Conservation (phyloP, 1,139 yeast genomes). For the Yarrowia galli region DNA sequence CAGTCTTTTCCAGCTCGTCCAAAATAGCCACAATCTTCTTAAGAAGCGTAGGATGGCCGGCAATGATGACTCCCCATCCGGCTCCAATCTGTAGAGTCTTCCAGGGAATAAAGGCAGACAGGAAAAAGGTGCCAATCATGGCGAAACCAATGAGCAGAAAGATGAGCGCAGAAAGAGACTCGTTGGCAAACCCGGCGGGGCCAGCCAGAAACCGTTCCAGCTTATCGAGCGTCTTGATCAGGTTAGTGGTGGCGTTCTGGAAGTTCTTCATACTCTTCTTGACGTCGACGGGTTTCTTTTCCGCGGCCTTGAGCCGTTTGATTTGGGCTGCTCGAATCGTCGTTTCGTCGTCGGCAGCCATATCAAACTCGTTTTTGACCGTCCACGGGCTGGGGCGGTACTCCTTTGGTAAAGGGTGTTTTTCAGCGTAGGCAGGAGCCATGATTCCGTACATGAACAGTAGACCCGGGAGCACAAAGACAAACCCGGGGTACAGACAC, state of each 20-base stretch:
- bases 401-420: slow-evolving; percentile 27
- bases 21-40: slow-evolving; percentile 20
- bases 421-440: slow-evolving; percentile 37
- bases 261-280: slow-evolving; percentile 52
- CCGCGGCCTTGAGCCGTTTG: slow-evolving; percentile 17
- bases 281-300: slow-evolving; percentile 35
- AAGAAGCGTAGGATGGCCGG: slow-evolving; percentile 33
- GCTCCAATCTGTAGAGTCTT: slow-evolving; percentile 32
- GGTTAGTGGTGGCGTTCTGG: slow-evolving; percentile 66
- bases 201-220: slow-evolving; percentile 66
- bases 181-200: slow-evolving; percentile 77
- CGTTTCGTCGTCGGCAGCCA: slow-evolving; percentile 28
- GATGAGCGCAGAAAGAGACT: slow-evolving; percentile 46
- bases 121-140: slow-evolving; percentile 26
- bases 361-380: slow-evolving; percentile 24
- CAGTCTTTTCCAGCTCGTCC: slow-evolving; percentile 25
- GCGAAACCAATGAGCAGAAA: slow-evolving; percentile 17
- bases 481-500: slow-evolving; percentile 28
- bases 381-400: slow-evolving; percentile 20
- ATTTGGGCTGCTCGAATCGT: slow-evolving; percentile 21
- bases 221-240: slow-evolving; percentile 60
- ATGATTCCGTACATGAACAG: slow-evolving; percentile 35
- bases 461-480: slow-evolving; percentile 23
- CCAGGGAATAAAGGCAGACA: slow-evolving; percentile 34
- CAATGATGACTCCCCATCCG: slow-evolving; percentile 34